phyloP scores from a whole-genome alignment of 2,329 filamentous ascomycete species.

The Hysterium pulicare region DNA sequence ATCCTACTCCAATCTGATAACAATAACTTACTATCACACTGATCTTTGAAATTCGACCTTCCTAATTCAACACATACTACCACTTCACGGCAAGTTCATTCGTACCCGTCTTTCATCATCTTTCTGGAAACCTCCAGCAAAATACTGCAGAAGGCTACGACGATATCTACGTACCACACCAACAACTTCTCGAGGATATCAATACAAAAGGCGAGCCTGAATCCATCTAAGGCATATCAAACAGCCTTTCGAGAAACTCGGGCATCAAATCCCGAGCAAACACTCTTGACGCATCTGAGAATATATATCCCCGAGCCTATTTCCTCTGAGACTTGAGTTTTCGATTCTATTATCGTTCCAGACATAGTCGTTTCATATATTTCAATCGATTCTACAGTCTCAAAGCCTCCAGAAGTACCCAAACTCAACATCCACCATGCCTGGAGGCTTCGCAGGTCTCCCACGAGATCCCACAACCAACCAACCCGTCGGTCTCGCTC shows the following conservation, averaged over 20 bases:
- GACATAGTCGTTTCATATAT: not conserved
- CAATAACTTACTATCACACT: not conserved
- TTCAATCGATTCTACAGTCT: not conserved
- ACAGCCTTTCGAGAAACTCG: no score
- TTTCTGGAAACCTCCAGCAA: not conserved
- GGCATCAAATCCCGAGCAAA: not conserved
- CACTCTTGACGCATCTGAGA: no score
- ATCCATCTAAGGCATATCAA: no score
- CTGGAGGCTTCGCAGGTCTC: slow-evolving; percentile 7
- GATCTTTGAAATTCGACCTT: not conserved
- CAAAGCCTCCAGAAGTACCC: not conserved
- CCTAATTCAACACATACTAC: not conserved
- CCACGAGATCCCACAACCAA: slow-evolving; percentile 3
- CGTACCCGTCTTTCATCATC: not conserved
- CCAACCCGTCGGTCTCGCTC: slow-evolving; percentile 3
- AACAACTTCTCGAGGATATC: no score
- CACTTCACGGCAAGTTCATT: not conserved
- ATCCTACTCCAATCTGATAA: no score
- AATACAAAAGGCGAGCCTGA: no score
- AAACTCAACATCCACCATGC: slow-evolving; percentile 6
- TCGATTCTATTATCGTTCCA: no score
- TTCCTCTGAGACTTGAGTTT: no score
- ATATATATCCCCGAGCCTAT: no score
- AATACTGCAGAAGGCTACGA: not conserved
- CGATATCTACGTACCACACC: slow-evolving; percentile 1